Percentiles rank a stretch among this genome's conserved stretches.
Conservation (phyloP, 192 early-diverging fungal species). For the Backusella sp. region DNA sequence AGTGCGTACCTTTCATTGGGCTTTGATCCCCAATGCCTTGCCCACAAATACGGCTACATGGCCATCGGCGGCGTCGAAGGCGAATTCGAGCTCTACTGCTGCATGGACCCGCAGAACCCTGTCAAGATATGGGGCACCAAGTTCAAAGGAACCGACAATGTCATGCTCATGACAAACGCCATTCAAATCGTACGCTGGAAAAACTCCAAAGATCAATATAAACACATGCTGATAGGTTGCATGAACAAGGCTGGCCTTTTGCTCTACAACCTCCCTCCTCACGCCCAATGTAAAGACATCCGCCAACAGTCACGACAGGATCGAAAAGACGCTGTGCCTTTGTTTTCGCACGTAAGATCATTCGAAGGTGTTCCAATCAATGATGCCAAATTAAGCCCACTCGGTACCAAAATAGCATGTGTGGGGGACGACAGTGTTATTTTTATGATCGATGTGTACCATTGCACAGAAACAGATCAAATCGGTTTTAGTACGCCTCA, state of each 20-base stretch:
- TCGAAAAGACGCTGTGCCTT: neutral
- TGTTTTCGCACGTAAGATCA: slow-evolving; percentile 18
- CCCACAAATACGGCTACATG: slow-evolving; percentile 43
- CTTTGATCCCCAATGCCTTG: slow-evolving; percentile 46
- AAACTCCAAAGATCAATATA: slow-evolving; percentile 7
- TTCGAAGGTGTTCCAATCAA: slow-evolving; percentile 35
- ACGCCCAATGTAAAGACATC: slow-evolving; percentile 13
- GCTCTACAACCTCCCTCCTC: slow-evolving; percentile 27
- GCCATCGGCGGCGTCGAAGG: slow-evolving; percentile 38
- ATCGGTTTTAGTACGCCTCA: slow-evolving; percentile 9
- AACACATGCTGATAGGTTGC: slow-evolving; percentile 20
- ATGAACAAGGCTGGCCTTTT: slow-evolving; percentile 37
- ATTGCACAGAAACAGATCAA: slow-evolving; percentile 16
- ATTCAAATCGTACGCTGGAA: slow-evolving; percentile 28
- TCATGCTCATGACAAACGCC: slow-evolving; percentile 28
- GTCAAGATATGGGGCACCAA: slow-evolving; percentile 33
- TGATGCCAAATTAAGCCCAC: slow-evolving; percentile 45
- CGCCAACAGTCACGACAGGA: neutral
- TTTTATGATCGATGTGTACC: slow-evolving; percentile 31
- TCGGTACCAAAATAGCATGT: slow-evolving; percentile 43
- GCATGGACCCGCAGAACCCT: slow-evolving; percentile 16
- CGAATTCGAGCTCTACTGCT: slow-evolving; percentile 39
- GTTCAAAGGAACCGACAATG: slow-evolving; percentile 24
- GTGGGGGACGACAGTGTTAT: slow-evolving; percentile 41
- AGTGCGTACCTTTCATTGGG: slow-evolving; percentile 19